These are phyloP conservation scores for Agrocybe chaxingu DNA, from an alignment of 768 basidiomycete species.

Conservation along the genomic window DNA sequence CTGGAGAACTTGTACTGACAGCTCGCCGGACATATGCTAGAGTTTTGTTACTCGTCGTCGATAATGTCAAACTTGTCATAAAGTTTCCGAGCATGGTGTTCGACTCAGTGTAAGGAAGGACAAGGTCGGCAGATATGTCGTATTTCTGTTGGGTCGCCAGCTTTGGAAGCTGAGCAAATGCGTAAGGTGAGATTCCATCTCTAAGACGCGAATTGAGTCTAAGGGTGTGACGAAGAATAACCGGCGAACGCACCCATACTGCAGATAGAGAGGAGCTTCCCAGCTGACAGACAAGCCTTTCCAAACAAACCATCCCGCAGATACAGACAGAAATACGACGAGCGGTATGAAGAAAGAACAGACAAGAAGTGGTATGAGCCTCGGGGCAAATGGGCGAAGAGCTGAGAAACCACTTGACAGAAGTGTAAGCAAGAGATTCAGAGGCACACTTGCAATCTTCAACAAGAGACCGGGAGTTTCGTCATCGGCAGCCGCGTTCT, in stretches of 20 bases:
- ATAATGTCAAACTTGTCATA: slow-evolving; percentile 67
- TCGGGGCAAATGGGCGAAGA: slow-evolving; percentile 54
- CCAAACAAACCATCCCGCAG: slow-evolving; percentile 77
- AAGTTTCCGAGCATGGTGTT: slow-evolving; percentile 83
- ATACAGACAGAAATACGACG: slow-evolving; percentile 53
- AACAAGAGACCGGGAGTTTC: slow-evolving; percentile 1
- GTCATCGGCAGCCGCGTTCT: not conserved
- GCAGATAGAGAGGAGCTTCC: slow-evolving; percentile 65
- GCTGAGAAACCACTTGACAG: slow-evolving; percentile 23
- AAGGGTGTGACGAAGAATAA: not conserved
- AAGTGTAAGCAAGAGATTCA: slow-evolving; percentile 11
- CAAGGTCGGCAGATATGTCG: slow-evolving; percentile 64
- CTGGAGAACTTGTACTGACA: slow-evolving; percentile 37
- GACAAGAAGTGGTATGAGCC: slow-evolving; percentile 63
- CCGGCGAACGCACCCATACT: slow-evolving; percentile 66
- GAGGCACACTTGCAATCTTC: slow-evolving; percentile 6
- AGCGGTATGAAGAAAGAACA: slow-evolving; percentile 63
- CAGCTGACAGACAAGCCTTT: slow-evolving; percentile 66
- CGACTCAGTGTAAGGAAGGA: slow-evolving; percentile 60
- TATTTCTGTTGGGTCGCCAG: slow-evolving; percentile 68
- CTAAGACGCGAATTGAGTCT: slow-evolving; percentile 30
- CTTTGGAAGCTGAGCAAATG: slow-evolving; percentile 45
- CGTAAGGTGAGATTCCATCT: slow-evolving; percentile 64
- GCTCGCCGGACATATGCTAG: slow-evolving; percentile 59
- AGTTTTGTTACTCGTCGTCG: slow-evolving; percentile 60